These are phyloP conservation scores for Taxawa tesnikishii DNA, from an alignment of 2,329 filamentous ascomycete species.

Conservation along the genomic window DNA sequence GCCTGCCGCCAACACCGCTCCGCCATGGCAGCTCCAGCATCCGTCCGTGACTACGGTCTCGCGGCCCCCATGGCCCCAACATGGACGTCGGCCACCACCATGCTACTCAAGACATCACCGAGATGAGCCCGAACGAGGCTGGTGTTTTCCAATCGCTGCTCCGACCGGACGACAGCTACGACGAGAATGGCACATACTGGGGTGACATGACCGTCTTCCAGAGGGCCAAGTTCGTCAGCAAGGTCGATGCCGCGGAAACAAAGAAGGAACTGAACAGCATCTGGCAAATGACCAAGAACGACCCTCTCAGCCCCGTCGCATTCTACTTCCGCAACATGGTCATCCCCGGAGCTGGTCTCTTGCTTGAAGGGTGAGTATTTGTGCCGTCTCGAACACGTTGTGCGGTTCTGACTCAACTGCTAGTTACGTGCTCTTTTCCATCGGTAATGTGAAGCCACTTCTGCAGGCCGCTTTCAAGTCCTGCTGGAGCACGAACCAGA, in stretches of 20 bases:
- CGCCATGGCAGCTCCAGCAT: constrained; percentile 13
- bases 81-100: constrained; percentile 29
- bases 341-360: constrained; percentile 80
- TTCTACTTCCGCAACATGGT: constrained; percentile 89
- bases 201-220: constrained; percentile 65
- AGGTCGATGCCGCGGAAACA: constrained; percentile 60
- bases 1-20: not conserved
- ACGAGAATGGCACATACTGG: constrained; percentile 77
- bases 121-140: constrained; percentile 46
- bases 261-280: constrained; percentile 54
- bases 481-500: constrained; percentile 56
- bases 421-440: constrained; percentile 90
- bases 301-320: constrained; percentile 69
- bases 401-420: not conserved
- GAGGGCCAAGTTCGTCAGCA: constrained; percentile 62
- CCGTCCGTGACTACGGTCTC: constrained; percentile 33
- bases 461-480: constrained; percentile 61
- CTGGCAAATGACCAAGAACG: constrained; percentile 70
- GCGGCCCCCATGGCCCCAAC: constrained; percentile 38
- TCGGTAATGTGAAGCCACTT: constrained; percentile 79
- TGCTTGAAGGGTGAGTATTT: constrained; percentile 59
- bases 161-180: constrained; percentile 81
- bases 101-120: constrained; percentile 26
- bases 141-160: constrained; percentile 66
- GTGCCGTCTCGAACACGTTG: not conserved